phyloP scores from a whole-genome alignment of 805 yeast genomes.

The Hanseniaspora vineae region DNA sequence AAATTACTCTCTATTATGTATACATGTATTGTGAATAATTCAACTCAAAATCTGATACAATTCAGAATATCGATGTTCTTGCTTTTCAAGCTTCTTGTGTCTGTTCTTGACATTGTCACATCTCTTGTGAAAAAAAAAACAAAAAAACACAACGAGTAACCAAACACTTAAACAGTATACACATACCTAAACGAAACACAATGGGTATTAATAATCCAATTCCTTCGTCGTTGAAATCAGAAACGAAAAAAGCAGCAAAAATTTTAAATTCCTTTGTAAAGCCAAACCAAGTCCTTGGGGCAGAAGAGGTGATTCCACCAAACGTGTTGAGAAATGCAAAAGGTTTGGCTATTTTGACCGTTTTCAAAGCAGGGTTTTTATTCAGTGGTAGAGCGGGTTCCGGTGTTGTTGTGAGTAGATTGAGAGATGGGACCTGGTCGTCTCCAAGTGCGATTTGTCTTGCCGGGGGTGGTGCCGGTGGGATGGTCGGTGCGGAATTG shows the following conservation, averaged over 20 bases:
- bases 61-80: too few species aligned
- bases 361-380: constrained; percentile 91
- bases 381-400: constrained; percentile 97
- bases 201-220: constrained; percentile 90
- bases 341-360: constrained; percentile 85
- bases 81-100: too few species aligned
- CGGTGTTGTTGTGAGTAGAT: constrained; percentile 85
- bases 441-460: constrained; percentile 93
- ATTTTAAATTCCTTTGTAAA: constrained; percentile 79
- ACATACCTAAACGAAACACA: background rate
- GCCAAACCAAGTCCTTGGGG: constrained; percentile 88
- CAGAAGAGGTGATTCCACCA: constrained; percentile 83
- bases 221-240: constrained; percentile 80
- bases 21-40: too few species aligned
- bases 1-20: too few species aligned
- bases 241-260: constrained; percentile 86
- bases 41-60: too few species aligned
- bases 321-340: constrained; percentile 76
- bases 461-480: constrained; percentile 99
- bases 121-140: too few species aligned
- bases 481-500: constrained; percentile 90
- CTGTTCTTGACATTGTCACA: too few species aligned
- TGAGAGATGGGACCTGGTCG: constrained; percentile 95
- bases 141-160: too few species aligned
- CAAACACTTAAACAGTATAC: background rate